Percentiles rank a stretch among this genome's conserved stretches.
Conservation (phyloP, 306 rosid species). For the Casuarina cunninghamiana region DNA sequence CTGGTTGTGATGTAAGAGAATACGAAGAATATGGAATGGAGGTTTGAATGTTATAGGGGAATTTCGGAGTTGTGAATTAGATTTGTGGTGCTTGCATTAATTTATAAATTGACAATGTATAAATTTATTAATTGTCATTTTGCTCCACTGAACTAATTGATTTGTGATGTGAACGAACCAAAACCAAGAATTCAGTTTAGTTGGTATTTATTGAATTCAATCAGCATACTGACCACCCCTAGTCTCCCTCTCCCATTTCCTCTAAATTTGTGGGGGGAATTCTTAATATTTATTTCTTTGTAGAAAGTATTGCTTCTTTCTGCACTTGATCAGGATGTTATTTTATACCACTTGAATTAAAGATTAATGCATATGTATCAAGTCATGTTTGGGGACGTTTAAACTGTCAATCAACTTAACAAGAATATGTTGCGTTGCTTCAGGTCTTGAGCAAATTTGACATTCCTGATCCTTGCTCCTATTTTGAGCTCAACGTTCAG, state of each 20-base stretch:
- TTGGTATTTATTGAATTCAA: neutral
- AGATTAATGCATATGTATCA: neutral
- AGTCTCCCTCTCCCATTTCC: neutral
- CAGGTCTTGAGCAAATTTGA: constrained; percentile 86
- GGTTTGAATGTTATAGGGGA: too few relatives aligned
- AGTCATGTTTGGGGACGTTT: neutral
- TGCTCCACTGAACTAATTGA: too few relatives aligned
- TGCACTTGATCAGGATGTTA: neutral
- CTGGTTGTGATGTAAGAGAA: too few relatives aligned
- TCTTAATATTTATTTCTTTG: neutral
- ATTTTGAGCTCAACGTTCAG: constrained; percentile 67
- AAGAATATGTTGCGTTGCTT: constrained; percentile 16
- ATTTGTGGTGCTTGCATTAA: too few relatives aligned
- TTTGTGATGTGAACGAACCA: too few relatives aligned
- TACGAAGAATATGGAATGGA: too few relatives aligned
- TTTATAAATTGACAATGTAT: too few relatives aligned
- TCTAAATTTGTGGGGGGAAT: neutral
- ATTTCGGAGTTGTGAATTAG: too few relatives aligned
- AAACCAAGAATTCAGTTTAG: neutral
- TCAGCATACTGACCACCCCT: neutral
- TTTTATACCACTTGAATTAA: neutral
- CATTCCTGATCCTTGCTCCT: constrained; percentile 95
- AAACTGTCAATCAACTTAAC: neutral
- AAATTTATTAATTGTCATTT: too few relatives aligned
- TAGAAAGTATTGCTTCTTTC: neutral